Percentiles rank a stretch among this genome's conserved stretches.
phyloP scores from a whole-genome alignment of 305 asterid genomes.

The Fraxinus sp. region DNA sequence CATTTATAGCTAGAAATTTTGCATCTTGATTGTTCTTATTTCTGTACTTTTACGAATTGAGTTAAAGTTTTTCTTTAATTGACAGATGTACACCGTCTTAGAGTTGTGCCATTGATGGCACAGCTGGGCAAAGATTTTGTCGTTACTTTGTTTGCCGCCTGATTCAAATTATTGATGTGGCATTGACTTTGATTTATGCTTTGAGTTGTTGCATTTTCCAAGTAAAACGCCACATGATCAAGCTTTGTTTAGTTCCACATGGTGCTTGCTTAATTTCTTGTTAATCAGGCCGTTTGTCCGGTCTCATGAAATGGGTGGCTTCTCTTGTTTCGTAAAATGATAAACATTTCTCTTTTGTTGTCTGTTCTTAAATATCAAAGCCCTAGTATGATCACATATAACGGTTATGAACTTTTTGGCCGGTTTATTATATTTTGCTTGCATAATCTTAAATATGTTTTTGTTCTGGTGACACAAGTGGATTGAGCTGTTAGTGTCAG shows the following conservation, averaged over 20 bases:
- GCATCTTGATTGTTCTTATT: background rate
- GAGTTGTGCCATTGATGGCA: background rate
- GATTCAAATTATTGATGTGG: background rate
- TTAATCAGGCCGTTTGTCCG: background rate
- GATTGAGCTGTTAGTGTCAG: background rate
- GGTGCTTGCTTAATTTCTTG: conserved; percentile 12
- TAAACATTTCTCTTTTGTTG: background rate
- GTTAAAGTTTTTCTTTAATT: background rate
- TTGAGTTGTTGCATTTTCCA: background rate
- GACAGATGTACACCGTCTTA: background rate
- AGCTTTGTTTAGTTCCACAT: background rate
- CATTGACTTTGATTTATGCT: background rate
- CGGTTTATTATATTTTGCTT: background rate
- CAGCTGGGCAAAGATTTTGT: background rate
- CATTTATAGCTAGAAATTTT: background rate
- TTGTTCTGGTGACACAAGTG: conserved; percentile 12
- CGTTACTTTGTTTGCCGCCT: background rate
- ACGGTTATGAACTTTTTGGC: background rate
- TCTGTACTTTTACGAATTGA: conserved; percentile 3
- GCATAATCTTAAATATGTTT: background rate
- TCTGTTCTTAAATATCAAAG: background rate
- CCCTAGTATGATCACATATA: background rate
- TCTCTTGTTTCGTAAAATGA: conserved; percentile 8
- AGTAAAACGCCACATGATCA: background rate
- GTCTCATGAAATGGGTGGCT: conserved; percentile 9